These are phyloP conservation scores for Sutorius eximius DNA, from an alignment of 1,284 basidiomycete genomes.

Conservation along the genomic window DNA sequence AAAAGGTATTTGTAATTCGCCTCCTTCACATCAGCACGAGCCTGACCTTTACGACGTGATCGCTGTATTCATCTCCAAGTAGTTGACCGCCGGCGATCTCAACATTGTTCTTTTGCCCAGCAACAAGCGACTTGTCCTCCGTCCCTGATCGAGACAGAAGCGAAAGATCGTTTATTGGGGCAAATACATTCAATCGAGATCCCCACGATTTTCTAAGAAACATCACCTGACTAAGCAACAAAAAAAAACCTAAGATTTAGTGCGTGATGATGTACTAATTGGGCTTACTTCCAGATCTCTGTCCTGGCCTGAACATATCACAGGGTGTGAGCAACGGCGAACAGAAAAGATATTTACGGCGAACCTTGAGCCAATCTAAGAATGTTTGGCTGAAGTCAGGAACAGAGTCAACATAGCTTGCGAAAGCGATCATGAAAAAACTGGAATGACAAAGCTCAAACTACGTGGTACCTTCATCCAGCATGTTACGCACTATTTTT, in stretches of 20 bases:
- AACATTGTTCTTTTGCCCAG: conserved; percentile 72
- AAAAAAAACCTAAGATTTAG: not conserved
- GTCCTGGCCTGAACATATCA: conserved; percentile 58
- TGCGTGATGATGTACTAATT: not conserved
- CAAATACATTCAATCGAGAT: conserved; percentile 81
- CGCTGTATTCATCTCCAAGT: conserved; percentile 91
- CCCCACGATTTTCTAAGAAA: conserved; percentile 80
- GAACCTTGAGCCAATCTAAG: conserved; percentile 82
- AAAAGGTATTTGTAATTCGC: not conserved
- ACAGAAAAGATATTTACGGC: conserved; percentile 15
- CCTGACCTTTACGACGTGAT: conserved; percentile 83
- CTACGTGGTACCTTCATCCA: not conserved
- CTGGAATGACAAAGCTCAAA: conserved; percentile 38
- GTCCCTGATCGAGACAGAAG: conserved; percentile 67
- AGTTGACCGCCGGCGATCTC: conserved; percentile 83
- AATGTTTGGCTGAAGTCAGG: conserved; percentile 75
- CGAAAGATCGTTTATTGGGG: conserved; percentile 86
- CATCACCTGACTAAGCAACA: conserved; percentile 71
- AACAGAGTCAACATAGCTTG: conserved; percentile 82
- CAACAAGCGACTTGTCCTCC: conserved; percentile 53
- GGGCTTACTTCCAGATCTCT: conserved; percentile 90
- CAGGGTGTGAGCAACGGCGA: not conserved
- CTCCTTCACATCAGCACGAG: not conserved
- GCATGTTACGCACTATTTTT: conserved; percentile 67
- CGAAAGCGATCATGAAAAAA: conserved; percentile 95